These are phyloP conservation scores for Fusarium sp. DNA, from an alignment of 2,329 filamentous ascomycete species.

Conservation along the genomic window DNA sequence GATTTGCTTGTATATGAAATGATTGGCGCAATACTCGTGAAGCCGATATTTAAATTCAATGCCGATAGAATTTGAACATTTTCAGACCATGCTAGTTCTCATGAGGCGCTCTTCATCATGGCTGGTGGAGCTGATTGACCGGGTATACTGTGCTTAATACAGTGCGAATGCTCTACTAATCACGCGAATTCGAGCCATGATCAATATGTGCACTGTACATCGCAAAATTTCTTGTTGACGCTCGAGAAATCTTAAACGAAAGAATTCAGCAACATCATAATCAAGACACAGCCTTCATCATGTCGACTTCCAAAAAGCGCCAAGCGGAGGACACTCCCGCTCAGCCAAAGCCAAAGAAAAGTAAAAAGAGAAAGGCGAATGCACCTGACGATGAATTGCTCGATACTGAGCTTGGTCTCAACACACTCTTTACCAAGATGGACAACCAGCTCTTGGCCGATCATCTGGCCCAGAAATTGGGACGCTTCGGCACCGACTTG, in stretches of 20 bases:
- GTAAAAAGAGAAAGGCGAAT: slow-evolving; percentile 68
- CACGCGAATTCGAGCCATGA: background rate
- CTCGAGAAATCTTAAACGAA: slow-evolving; percentile 20
- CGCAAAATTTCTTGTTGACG: slow-evolving; percentile 41
- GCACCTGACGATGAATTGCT: slow-evolving; percentile 66
- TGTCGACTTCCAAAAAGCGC: slow-evolving; percentile 66
- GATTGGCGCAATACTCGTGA: no score
- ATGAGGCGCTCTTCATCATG: slow-evolving; percentile 27
- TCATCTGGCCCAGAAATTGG: slow-evolving; percentile 82
- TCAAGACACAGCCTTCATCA: slow-evolving; percentile 34
- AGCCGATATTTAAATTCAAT: background rate
- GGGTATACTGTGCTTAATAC: slow-evolving; percentile 20
- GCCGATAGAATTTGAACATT: background rate
- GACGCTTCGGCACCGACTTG: slow-evolving; percentile 81
- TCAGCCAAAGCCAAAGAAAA: slow-evolving; percentile 56
- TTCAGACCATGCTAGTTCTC: background rate
- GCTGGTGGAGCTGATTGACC: slow-evolving; percentile 16
- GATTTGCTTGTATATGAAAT: background rate
- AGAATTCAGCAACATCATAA: slow-evolving; percentile 10
- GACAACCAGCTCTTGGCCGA: slow-evolving; percentile 86
- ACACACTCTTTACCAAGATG: slow-evolving; percentile 84
- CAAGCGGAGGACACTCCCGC: slow-evolving; percentile 62
- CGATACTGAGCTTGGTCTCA: slow-evolving; percentile 79
- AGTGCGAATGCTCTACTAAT: background rate
- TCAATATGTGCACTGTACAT: slow-evolving; percentile 35